Percentiles rank a stretch among this genome's conserved stretches.
These are phyloP conservation scores for Phytophthora sp. DNA, from an alignment of 352 stramenopile species.

Conservation along the genomic window DNA sequence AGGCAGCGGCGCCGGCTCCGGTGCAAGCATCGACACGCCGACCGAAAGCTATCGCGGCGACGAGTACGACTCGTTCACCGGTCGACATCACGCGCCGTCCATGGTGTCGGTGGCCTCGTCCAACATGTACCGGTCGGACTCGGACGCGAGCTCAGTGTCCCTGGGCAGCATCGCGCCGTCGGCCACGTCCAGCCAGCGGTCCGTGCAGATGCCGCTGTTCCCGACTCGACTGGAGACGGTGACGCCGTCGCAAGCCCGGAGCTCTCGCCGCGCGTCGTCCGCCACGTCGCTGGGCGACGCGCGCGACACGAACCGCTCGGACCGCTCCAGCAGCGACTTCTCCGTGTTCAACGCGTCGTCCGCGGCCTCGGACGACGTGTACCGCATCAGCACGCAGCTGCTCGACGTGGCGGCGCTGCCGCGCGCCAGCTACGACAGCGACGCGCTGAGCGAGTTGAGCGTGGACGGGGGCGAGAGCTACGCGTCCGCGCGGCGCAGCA, in stretches of 20 bases:
- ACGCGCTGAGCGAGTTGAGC: constrained; percentile 29
- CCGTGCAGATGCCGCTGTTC: constrained; percentile 8
- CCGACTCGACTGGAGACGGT: constrained; percentile 13
- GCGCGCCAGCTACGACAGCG: constrained; percentile 7
- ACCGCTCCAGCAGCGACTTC: constrained; percentile 44
- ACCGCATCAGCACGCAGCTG: constrained; percentile 32
- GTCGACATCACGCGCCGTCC: constrained; percentile 4
- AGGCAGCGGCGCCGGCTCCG: constrained; percentile 1
- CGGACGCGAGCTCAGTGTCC: constrained; percentile 22
- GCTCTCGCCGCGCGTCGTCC: constrained; percentile 18
- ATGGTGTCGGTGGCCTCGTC: constrained; percentile 11
- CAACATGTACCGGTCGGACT: constrained; percentile 5
- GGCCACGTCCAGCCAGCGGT: constrained; percentile 5
- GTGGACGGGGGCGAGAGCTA: constrained; percentile 33
- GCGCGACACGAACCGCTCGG: constrained; percentile 33
- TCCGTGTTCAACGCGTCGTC: constrained; percentile 46
- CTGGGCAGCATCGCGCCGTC: constrained; percentile 28
- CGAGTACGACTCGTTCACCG: constrained; percentile 40
- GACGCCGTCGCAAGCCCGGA: constrained; percentile 10
- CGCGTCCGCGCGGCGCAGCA: constrained; percentile 14
- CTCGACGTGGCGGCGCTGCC: constrained; percentile 28
- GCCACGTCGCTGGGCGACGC: constrained; percentile 25
- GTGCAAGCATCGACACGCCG: constrained; percentile 29
- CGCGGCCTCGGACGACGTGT: constrained; percentile 11
- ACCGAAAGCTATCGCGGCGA: constrained; percentile 26